Conservation (phyloP, 202 grass and related monocot species). For the Musa balbisiana region DNA sequence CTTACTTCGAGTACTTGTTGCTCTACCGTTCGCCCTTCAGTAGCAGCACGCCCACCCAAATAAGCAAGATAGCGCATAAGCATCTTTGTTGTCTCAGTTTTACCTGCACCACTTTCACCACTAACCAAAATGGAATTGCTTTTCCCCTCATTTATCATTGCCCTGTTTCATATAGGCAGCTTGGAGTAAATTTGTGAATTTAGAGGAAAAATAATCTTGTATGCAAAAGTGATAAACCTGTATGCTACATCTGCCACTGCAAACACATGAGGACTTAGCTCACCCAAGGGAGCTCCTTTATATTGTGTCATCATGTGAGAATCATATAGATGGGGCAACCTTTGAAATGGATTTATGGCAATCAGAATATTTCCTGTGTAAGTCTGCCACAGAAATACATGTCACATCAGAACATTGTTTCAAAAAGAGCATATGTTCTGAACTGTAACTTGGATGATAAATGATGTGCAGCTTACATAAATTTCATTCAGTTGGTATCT, state of each 20-base stretch:
- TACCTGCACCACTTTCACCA: constrained; percentile 13
- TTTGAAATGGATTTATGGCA: constrained; percentile 20
- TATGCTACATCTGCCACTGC: constrained; percentile 9
- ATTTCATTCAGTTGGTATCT: constrained; percentile 23
- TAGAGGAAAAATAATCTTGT: background rate
- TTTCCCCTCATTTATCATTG: constrained; percentile 12
- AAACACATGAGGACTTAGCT: constrained; percentile 16
- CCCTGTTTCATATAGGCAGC: background rate
- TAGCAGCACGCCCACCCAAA: constrained; percentile 10
- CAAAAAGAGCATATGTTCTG: background rate
- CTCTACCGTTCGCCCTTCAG: constrained; percentile 18
- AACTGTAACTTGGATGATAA: background rate
- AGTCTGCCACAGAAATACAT: background rate
- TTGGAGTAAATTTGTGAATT: background rate
- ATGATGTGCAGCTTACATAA: background rate
- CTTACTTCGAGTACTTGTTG: constrained; percentile 16
- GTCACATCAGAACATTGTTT: background rate
- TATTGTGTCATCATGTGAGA: constrained; percentile 17
- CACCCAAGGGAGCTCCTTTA: constrained; percentile 9
- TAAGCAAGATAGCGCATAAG: constrained; percentile 16
- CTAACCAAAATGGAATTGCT: constrained; percentile 15
- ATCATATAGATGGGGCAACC: constrained; percentile 14
- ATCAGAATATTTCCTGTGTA: constrained; percentile 19
- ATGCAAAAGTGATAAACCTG: background rate
- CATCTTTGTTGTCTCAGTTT: constrained; percentile 19